Base-by-base conservation (phyloP, 2,329 filamentous ascomycete species). In the Chaetomiaceae sp. region DNA sequence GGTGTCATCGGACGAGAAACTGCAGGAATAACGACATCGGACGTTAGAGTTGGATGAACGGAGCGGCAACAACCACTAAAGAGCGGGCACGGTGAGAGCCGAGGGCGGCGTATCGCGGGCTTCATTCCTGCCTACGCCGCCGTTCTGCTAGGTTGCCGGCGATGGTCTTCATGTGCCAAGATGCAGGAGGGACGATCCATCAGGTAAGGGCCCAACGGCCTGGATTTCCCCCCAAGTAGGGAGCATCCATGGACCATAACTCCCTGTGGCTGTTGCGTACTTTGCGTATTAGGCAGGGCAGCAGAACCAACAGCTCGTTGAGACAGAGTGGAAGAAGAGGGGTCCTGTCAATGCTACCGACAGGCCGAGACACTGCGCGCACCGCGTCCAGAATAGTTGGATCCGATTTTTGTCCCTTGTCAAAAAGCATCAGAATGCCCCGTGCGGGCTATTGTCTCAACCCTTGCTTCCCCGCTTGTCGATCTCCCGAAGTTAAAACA, bases 321-420 rank as follows among this genome's bases (percentile, higher is more conserved):
- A 10, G 16, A n/a, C 13, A 7, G 18, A n/a, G 20, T 11, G 23
- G 16, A 32, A 29, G 18, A 13, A 44, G 25, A 40, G 41, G 13
- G 14, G 42, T 29, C 5, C 5, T 18, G 29, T 16, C 34, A 45
- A 49, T 45, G 46, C 51, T 40, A 49, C 45, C 40, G 45, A 49
- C 51, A 49, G 48, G 48, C 53, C 53, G 48, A 55, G 43, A 51
- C 48, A 48, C 38, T 32, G 16, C 27, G 29, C n/a, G n/a, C 9
- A 16, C 9, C 37, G 20, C 27, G 30, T 40, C 37, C 29, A 43
- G 14, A 30, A 23, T 33, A 36, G 14, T 23, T 14, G 36, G 20
- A 16, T 40, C 23, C 29, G 6, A 36, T 23, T 20, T 13, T 11
- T 40, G 32, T 23, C n/a, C 4, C 20, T 14, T 23, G 23, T 30